A percentile compares a stretch with the other conserved stretches of the same genome.
These are phyloP conservation scores for Knoxia roxburghii DNA, from an alignment of 257 asterid genomes.

Conservation along the genomic window DNA sequence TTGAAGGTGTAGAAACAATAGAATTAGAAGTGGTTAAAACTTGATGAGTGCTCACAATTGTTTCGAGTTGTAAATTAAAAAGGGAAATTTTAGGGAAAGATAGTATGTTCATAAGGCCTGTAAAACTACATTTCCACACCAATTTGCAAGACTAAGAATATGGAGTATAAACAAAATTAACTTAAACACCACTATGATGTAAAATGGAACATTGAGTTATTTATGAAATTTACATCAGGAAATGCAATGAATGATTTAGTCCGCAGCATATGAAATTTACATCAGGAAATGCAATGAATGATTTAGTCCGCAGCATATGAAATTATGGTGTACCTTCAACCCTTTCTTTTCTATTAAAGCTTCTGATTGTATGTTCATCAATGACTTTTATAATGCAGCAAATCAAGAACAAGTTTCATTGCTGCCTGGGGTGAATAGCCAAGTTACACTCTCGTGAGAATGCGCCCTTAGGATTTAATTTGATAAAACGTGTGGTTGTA, in stretches of 20 bases:
- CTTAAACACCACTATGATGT: background rate
- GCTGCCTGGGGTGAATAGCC: background rate
- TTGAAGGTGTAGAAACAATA: background rate
- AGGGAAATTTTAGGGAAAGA: background rate
- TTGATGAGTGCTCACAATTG: background rate
- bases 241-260: no score
- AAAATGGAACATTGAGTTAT: background rate
- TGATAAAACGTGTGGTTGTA: background rate
- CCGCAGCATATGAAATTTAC: no score
- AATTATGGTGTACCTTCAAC: background rate
- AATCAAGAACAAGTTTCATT: background rate
- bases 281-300: background rate
- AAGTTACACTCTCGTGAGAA: no score
- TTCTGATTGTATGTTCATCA: no score
- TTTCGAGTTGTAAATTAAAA: background rate
- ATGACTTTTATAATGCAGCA: background rate
- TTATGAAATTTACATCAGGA: no score
- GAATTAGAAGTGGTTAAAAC: background rate
- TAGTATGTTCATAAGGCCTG: no score
- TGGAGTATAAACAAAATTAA: background rate
- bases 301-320: background rate
- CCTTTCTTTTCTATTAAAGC: no score
- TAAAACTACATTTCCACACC: no score
- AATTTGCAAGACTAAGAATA: no score
- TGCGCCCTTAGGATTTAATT: no score